Conservation (phyloP, 73 alveolate genomes). For the Tetrahymena borealis region DNA sequence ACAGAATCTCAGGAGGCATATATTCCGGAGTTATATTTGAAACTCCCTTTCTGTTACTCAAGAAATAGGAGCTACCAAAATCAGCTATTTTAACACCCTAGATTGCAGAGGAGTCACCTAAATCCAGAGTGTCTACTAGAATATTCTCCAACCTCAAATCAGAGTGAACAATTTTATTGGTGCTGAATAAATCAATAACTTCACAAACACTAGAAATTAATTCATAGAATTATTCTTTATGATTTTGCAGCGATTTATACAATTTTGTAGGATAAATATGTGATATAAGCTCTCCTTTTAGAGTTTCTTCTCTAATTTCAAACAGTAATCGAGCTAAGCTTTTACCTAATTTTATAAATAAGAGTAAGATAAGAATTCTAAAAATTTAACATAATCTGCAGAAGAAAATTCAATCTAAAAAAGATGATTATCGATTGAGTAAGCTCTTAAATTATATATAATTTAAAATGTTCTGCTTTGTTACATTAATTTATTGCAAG, state of each 20-base stretch:
- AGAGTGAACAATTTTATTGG: not conserved
- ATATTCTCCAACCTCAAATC: not conserved
- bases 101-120: not conserved
- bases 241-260: not conserved
- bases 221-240: not conserved
- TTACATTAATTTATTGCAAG: no score
- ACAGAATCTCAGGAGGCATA: not conserved
- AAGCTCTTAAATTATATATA: no score
- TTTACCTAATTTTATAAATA: not conserved
- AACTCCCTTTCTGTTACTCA: not conserved
- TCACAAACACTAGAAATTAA: not conserved
- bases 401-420: no score
- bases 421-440: no score
- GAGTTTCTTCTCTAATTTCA: not conserved
- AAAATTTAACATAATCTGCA: no score
- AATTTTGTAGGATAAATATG: not conserved
- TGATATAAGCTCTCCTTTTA: not conserved
- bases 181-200: not conserved
- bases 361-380: no score
- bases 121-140: not conserved
- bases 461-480: no score
- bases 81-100: not conserved
- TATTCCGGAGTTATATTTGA: not conserved
- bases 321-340: not conserved
- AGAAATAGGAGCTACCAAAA: not conserved